A percentile compares a stretch with the other conserved stretches of the same genome.
phyloP scores from a whole-genome alignment of 176 grass and related monocot genomes.

The Thinopyrum elongatum region DNA sequence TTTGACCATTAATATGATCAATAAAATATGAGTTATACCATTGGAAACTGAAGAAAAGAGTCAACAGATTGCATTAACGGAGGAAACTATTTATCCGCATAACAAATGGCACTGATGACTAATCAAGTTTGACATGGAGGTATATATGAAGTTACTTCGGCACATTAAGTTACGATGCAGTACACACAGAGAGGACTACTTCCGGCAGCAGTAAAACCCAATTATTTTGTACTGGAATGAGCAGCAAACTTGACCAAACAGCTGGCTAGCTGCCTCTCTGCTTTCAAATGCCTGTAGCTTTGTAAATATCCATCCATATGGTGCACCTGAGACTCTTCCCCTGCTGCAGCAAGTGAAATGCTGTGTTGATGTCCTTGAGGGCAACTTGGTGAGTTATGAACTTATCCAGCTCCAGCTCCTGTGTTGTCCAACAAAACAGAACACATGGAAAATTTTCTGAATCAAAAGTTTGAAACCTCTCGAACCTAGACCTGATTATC shows the following conservation, averaged over 20 bases:
- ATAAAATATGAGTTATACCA: too few relatives aligned
- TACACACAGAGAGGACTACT: too few relatives aligned
- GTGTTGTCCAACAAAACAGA: background rate
- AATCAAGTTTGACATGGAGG: background rate
- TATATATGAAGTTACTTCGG: background rate
- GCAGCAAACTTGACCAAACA: conserved; percentile 10
- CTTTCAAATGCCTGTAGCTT: background rate
- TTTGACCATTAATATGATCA: too few relatives aligned
- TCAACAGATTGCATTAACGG: background rate
- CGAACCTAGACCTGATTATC: too few relatives aligned
- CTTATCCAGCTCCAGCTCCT: conserved; percentile 80
- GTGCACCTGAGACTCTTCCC: conserved; percentile 85
- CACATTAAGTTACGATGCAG: background rate
- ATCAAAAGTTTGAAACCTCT: background rate
- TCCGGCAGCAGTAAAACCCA: background rate
- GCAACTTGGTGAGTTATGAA: conserved; percentile 81
- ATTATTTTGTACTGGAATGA: conserved; percentile 8
- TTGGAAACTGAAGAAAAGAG: background rate
- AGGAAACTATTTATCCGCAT: background rate
- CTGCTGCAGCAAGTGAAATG: conserved; percentile 73
- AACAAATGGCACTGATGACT: background rate
- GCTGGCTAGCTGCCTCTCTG: too few relatives aligned
- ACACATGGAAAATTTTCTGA: background rate
- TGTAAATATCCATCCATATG: conserved; percentile 89
- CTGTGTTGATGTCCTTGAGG: conserved; percentile 72